Conservation (phyloP, 352 stramenopile genomes). For the Nothophytophthora sp. region DNA sequence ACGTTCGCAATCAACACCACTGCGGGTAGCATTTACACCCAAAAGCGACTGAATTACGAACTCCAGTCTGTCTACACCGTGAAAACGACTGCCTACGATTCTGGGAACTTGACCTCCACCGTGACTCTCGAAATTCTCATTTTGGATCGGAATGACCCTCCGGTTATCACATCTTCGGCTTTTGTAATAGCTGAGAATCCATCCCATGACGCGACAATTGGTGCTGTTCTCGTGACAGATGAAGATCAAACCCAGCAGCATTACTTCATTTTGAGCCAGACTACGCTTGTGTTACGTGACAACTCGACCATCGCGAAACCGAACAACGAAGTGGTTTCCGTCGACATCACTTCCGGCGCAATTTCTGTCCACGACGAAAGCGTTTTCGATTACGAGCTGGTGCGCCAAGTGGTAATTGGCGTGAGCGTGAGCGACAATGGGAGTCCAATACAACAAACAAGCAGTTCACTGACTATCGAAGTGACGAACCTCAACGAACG, state of each 20-base stretch:
- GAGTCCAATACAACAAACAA: constrained; percentile 12
- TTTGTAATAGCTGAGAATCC: constrained; percentile 18
- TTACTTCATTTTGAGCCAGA: constrained; percentile 15
- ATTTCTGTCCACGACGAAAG: constrained; percentile 17
- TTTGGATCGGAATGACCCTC: constrained; percentile 28
- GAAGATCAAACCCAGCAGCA: constrained; percentile 21
- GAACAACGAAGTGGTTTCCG: constrained; percentile 11
- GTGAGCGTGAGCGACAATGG: constrained; percentile 20
- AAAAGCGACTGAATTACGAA: constrained; percentile 20
- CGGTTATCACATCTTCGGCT: constrained; percentile 5
- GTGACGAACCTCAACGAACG: constrained; percentile 17
- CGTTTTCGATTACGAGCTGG: constrained; percentile 18
- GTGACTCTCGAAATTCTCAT: constrained; percentile 12
- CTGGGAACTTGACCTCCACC: constrained; percentile 6
- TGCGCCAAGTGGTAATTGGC: constrained; percentile 5
- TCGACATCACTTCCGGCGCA: constrained; percentile 6
- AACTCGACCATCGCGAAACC: constrained; percentile 2
- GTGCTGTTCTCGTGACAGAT: constrained; percentile 7
- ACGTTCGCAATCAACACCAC: constrained; percentile 17
- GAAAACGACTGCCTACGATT: constrained; percentile 8
- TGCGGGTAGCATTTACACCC: constrained; percentile 7
- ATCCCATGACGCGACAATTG: not conserved
- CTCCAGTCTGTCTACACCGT: constrained; percentile 8
- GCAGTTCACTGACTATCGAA: constrained; percentile 5
- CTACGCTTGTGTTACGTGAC: constrained; percentile 10